phyloP scores from a whole-genome alignment of 495 filamentous ascomycete genomes.

The Margaritispora aquatica region DNA sequence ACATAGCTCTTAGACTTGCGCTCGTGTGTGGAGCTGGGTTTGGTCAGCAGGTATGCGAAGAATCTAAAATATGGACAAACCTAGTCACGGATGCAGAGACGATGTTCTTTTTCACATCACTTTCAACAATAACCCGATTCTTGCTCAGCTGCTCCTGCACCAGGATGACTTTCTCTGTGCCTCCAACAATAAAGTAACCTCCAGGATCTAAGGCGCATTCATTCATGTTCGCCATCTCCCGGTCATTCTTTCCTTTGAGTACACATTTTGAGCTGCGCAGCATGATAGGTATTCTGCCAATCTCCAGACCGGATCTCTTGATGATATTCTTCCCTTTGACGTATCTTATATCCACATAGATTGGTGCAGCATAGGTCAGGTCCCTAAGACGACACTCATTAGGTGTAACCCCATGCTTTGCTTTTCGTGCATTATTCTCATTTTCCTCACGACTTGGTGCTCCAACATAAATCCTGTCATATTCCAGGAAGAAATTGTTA shows the following conservation, averaged over 20 bases:
- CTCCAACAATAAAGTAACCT: conserved; percentile 87
- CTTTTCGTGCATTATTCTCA: conserved; percentile 41
- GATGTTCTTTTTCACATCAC: conserved; percentile 79
- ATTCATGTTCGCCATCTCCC: conserved; percentile 78
- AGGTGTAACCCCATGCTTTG: conserved; percentile 64
- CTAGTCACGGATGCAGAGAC: conserved; percentile 94
- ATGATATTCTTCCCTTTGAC: conserved; percentile 67
- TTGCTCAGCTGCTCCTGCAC: conserved; percentile 98
- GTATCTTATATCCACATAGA: conserved; percentile 84
- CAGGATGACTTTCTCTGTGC: conserved; percentile 93
- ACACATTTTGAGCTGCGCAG: conserved; percentile 90
- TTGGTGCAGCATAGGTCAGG: conserved; percentile 89
- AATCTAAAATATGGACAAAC: too few relatives aligned
- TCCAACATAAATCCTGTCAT: conserved; percentile 81
- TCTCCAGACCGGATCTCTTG: conserved; percentile 60
- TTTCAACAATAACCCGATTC: conserved; percentile 96
- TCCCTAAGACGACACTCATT: conserved; percentile 95
- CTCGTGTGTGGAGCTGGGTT: conserved; percentile 84
- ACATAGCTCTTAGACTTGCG: conserved; percentile 97
- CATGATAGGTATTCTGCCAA: conserved; percentile 95
- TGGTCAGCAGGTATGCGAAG: background rate
- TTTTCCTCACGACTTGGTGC: conserved; percentile 72
- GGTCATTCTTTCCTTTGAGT: conserved; percentile 69
- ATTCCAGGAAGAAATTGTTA: conserved; percentile 77
- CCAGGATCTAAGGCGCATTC: conserved; percentile 96